Evolutionary conservation across 1,284 basidiomycete species (phyloP).

Genomic region (Exobasidium cylindrosporum): DNA sequence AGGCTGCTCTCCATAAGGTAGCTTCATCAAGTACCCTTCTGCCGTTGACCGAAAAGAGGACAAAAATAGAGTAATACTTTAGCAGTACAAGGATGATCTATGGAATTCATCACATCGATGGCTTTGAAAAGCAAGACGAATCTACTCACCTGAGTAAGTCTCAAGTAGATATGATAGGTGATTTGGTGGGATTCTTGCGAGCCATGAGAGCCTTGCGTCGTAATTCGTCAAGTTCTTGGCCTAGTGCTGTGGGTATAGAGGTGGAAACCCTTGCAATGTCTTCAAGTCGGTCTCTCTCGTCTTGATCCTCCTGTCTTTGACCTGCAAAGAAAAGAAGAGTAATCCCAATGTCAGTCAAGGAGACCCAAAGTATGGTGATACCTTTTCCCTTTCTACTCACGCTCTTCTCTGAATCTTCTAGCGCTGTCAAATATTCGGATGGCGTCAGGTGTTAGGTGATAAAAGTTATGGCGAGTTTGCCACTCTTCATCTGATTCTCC

Average conservation of each 20-base stretch:
- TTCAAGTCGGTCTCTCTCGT: background rate
- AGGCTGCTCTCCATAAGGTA: background rate
- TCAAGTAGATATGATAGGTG: no score
- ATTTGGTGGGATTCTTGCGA: background rate
- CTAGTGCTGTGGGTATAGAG: no score
- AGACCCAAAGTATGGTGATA: no score
- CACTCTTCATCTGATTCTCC: slow-evolving; percentile 19
- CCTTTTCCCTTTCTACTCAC: no score
- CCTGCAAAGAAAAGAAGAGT: no score
- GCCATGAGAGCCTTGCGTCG: background rate
- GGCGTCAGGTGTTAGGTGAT: slow-evolving; percentile 13
- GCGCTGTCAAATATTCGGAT: slow-evolving; percentile 14
- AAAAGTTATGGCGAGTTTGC: slow-evolving; percentile 17
- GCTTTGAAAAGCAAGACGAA: no score
- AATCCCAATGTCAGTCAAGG: no score
- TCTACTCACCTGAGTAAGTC: no score
- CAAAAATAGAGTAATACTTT: background rate
- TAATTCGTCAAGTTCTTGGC: background rate
- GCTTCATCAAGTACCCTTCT: background rate
- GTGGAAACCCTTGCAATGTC: no score
- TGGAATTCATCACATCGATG: background rate
- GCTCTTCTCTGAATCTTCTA: slow-evolving; percentile 16
- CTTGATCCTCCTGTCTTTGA: background rate
- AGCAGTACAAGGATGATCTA: slow-evolving; percentile 1
- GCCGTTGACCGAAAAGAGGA: background rate